phyloP scores from a whole-genome alignment of 2,329 filamentous ascomycete genomes.

The Lasiodiplodia sp. region DNA sequence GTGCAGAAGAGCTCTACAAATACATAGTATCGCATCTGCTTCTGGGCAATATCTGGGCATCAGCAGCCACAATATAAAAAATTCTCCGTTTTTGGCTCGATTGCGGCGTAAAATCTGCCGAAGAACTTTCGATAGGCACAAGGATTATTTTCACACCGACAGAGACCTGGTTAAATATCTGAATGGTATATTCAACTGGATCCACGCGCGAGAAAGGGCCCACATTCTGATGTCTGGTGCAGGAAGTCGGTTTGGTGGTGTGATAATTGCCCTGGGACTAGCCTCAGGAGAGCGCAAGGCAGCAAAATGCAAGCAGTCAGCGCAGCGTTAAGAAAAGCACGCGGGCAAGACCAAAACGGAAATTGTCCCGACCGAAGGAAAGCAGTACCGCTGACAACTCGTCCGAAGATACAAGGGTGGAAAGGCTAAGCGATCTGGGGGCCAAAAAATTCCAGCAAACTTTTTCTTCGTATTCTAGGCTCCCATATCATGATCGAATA shows the following conservation, averaged over 20 bases:
- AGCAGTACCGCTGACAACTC: neutral
- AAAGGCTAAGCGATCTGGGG: neutral
- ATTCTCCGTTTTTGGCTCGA: neutral
- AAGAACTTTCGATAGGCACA: neutral
- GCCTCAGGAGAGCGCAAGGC: neutral
- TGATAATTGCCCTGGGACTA: neutral
- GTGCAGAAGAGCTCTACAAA: neutral
- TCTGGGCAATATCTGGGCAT: slow-evolving; percentile 3
- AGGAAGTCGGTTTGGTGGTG: neutral
- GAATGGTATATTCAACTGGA: neutral
- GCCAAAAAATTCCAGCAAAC: neutral
- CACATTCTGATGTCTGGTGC: neutral
- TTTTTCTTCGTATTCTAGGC: neutral
- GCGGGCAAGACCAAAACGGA: neutral
- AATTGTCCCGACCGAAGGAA: neutral
- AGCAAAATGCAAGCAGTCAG: slow-evolving; percentile 1
- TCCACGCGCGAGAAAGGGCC: neutral
- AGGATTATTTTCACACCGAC: neutral
- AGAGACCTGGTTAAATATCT: neutral
- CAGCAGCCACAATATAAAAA: slow-evolving; percentile 7
- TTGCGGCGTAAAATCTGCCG: neutral
- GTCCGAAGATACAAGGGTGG: neutral
- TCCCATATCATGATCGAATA: too few relatives aligned
- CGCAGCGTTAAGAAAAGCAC: neutral
- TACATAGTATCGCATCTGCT: neutral